phyloP scores from a whole-genome alignment of 2,329 filamentous ascomycete genomes.

The Aschersonia sp. region DNA sequence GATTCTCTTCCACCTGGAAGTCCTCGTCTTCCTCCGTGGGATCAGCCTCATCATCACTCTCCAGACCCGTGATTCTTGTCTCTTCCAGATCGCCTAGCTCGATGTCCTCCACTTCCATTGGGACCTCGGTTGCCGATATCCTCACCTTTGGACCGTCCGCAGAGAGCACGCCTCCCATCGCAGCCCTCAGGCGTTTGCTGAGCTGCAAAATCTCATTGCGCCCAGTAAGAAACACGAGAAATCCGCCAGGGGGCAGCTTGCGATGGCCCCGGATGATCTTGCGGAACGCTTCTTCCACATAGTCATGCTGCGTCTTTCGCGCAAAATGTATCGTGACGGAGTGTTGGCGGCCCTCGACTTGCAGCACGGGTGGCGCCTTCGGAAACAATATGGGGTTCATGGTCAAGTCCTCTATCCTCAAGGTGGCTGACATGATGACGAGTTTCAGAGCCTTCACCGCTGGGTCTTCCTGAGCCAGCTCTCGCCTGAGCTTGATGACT shows the following conservation, averaged over 20 bases:
- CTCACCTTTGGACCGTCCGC: constrained; percentile 52
- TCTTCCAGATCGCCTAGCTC: constrained; percentile 64
- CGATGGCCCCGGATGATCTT: constrained; percentile 81
- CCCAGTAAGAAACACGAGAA: constrained; percentile 88
- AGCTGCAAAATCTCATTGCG: constrained; percentile 81
- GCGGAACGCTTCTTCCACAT: constrained; percentile 75
- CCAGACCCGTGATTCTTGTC: constrained; percentile 44
- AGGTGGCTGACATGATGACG: constrained; percentile 94
- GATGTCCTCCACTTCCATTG: constrained; percentile 74
- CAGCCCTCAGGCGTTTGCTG: constrained; percentile 62
- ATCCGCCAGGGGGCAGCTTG: constrained; percentile 79
- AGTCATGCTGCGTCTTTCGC: constrained; percentile 69
- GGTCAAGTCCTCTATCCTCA: constrained; percentile 81
- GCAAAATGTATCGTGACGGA: constrained; percentile 84
- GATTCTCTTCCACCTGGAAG: constrained; percentile 55
- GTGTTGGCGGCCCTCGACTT: constrained; percentile 85
- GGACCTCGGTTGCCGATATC: constrained; percentile 62
- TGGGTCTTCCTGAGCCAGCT: constrained; percentile 58
- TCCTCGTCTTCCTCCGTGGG: constrained; percentile 28
- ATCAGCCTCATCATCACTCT: constrained; percentile 41
- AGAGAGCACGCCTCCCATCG: constrained; percentile 43
- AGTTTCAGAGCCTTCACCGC: constrained; percentile 71
- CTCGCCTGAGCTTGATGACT: constrained; percentile 70
- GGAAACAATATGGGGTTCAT: constrained; percentile 72
- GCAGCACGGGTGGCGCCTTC: constrained; percentile 64